These are phyloP conservation scores for Phytophthora pinifolia DNA, from an alignment of 352 stramenopile species.

Conservation along the genomic window DNA sequence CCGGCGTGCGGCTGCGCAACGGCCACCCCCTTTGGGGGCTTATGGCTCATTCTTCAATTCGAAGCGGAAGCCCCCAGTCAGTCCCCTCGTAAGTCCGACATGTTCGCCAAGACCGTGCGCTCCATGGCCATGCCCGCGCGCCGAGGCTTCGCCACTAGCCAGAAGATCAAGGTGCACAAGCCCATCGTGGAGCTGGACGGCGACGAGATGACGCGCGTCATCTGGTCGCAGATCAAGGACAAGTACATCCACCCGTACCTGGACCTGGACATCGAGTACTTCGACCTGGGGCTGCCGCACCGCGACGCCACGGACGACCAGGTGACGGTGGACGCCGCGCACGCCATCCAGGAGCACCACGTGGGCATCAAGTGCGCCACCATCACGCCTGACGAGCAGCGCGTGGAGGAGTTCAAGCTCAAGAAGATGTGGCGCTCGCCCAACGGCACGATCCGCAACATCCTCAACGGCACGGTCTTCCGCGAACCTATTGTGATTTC, in stretches of 20 bases:
- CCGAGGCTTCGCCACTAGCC: conserved; percentile 43
- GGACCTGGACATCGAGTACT: conserved; percentile 82
- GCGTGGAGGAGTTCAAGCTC: conserved; percentile 74
- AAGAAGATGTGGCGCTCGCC: conserved; percentile 71
- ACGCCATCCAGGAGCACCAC: conserved; percentile 69
- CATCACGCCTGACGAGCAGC: conserved; percentile 83
- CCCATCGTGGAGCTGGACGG: conserved; percentile 77
- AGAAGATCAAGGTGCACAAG: conserved; percentile 78
- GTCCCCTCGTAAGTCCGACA: conserved; percentile 9
- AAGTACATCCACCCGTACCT: conserved; percentile 80
- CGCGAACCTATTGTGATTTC: conserved; percentile 82
- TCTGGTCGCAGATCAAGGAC: conserved; percentile 64
- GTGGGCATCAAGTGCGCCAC: conserved; percentile 86
- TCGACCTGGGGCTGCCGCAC: conserved; percentile 69
- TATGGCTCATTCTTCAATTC: conserved; percentile 35
- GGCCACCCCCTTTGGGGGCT: neutral
- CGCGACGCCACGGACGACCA: conserved; percentile 78
- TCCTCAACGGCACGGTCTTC: conserved; percentile 82
- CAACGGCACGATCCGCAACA: conserved; percentile 85
- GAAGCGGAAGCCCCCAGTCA: conserved; percentile 26
- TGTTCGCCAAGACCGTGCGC: conserved; percentile 61
- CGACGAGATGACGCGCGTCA: conserved; percentile 81
- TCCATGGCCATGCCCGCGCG: conserved; percentile 32
- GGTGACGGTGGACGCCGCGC: conserved; percentile 75
- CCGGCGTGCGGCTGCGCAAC: conserved; percentile 14